Evolutionary conservation across 768 basidiomycete genomes (phyloP).

Genomic region (Strobilomyces dryophilus): DNA sequence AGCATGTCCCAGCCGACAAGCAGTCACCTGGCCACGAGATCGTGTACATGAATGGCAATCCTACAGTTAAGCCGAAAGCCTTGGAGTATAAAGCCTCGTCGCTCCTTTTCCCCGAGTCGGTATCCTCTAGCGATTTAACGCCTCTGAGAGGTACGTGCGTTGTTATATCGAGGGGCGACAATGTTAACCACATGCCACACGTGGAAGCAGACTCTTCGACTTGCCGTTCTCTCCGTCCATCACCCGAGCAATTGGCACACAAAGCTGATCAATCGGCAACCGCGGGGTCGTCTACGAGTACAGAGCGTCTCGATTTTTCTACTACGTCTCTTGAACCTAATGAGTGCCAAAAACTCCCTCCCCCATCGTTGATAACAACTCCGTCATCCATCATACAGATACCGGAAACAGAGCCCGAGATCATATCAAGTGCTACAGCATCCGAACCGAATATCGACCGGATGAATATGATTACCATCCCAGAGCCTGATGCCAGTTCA

Average conservation of each 20-base stretch:
- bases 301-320: slow-evolving; percentile 9
- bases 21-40: slow-evolving; percentile 23
- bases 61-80: slow-evolving; percentile 10
- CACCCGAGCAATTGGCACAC: slow-evolving; percentile 4
- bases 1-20: slow-evolving; percentile 10
- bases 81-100: slow-evolving; percentile 12
- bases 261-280: slow-evolving; percentile 4
- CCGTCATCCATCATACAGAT: slow-evolving; percentile 10
- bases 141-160: slow-evolving; percentile 15
- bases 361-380: slow-evolving; percentile 11
- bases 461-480: slow-evolving; percentile 6
- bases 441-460: slow-evolving; percentile 6
- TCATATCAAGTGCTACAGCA: slow-evolving; percentile 8
- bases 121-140: slow-evolving; percentile 6
- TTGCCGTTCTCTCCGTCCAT: slow-evolving; percentile 1
- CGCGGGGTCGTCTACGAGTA: slow-evolving; percentile 4
- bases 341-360: slow-evolving; percentile 5
- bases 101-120: slow-evolving; percentile 6
- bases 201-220: slow-evolving; percentile 10
- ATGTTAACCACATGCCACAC: slow-evolving; percentile 12
- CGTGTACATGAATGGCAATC: slow-evolving; percentile 18
- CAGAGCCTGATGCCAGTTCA: slow-evolving; percentile 11
- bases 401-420: slow-evolving; percentile 14
- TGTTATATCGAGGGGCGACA: neutral
- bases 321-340: slow-evolving; percentile 5